Base-by-base conservation (phyloP, 164 flowering plant genomes). In the Hamamelis virginiana region DNA sequence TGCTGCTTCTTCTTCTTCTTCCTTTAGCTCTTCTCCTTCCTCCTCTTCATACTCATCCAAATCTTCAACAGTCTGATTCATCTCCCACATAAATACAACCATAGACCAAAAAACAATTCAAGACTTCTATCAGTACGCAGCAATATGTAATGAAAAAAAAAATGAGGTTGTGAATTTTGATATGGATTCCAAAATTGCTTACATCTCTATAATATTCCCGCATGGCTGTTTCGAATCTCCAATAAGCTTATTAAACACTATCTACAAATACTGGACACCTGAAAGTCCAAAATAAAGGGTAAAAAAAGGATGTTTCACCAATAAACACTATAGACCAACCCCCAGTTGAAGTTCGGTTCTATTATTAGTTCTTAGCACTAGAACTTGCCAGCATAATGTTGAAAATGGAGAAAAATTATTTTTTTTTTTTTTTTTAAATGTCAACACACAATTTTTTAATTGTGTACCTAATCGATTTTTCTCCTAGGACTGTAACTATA, bases 1-100 rank as follows among this genome's bases (percentile, higher is more conserved):
- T n/a, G n/a, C n/a, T n/a, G n/a, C n/a, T n/a, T n/a, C n/a, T n/a
- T n/a, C n/a, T 1, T 59, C 64, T 46, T 61, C 77, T 23, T 77
- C 77, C 52, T 77, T 76, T 28, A 69, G 70, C 26, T 64, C 78
- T 46, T 67, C 74, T 15, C 51, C 79, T 16, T 76, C 81, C 55
- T n/a, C n/a, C n/a, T 78, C 79, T 16, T 79, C 88, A 18, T 84
- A 89, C 43, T 86, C 90, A 80, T 85, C 91, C 69, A 85, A 73
- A 62, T 85, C 85, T 63, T 85, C 89, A 64, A 50, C 13, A 14
- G 9, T 19, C 46, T 70, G 61, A 61, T 66, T 59, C 47, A 60
- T 28, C 13, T 81, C 81, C 87, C 77, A 57, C 41, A 71, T 11
- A 48, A 71, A n/a, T 6, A 22, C 9, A 21, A 55, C 19, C 25